A percentile compares a stretch with the other conserved stretches of the same genome.
Conservation (phyloP, 148 eudicot genomes). For the Camellia granthamiana region DNA sequence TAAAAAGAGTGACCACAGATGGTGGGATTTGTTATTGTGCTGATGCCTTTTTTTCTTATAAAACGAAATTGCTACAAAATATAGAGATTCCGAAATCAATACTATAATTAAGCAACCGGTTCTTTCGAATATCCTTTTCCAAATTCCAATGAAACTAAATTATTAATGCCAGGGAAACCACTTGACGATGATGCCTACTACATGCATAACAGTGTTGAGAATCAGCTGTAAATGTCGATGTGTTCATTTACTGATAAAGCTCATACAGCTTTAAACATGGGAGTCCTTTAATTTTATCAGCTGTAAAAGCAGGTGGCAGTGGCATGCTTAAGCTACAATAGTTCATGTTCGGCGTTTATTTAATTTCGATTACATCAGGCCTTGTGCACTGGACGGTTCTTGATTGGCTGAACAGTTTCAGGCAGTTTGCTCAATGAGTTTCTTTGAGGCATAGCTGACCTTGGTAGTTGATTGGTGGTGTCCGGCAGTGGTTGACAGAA, state of each 20-base stretch:
- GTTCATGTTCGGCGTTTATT: neutral
- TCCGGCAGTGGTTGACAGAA: neutral
- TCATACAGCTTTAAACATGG: neutral
- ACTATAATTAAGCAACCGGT: too few species aligned
- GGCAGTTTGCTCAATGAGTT: neutral
- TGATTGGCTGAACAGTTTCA: neutral
- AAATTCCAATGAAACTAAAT: slow-evolving; percentile 12
- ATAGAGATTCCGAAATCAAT: too few species aligned
- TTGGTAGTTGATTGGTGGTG: neutral
- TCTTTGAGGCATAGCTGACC: neutral
- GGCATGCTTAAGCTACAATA: neutral
- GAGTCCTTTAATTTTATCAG: neutral
- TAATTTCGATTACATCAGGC: slow-evolving; percentile 12
- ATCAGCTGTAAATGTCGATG: neutral
- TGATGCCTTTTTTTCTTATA: neutral
- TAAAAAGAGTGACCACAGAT: neutral
- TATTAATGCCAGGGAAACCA: neutral
- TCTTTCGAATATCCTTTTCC: too few species aligned
- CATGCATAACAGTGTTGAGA: neutral
- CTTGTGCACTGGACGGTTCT: neutral
- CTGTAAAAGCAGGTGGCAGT: neutral
- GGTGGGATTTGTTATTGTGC: slow-evolving; percentile 10
- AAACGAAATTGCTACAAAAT: too few species aligned
- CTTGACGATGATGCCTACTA: neutral
- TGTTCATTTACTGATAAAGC: neutral